Conservation (phyloP, 1,139 yeast species). For the Groenewaldozyma auringiensis region DNA sequence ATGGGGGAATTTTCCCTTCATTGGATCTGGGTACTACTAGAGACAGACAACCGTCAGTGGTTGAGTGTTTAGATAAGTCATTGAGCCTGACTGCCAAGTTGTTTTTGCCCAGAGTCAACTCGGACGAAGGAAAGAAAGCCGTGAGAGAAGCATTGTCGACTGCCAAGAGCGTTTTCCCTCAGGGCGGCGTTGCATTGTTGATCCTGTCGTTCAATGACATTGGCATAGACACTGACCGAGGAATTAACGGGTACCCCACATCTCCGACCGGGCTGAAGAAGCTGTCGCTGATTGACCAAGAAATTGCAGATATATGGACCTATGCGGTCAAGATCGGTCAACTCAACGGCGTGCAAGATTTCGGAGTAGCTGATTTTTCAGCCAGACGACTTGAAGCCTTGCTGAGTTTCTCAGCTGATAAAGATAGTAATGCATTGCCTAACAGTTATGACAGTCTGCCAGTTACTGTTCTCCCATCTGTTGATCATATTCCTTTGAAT, state of each 20-base stretch:
- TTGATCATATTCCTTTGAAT: slow-evolving; percentile 12
- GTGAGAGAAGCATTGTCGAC: slow-evolving; percentile 13
- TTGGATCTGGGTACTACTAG: neutral
- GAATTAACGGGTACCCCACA: neutral
- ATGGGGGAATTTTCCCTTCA: neutral
- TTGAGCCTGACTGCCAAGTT: slow-evolving; percentile 6
- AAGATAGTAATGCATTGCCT: slow-evolving; percentile 13
- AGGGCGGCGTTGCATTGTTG: neutral
- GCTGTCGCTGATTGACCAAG: slow-evolving; percentile 6
- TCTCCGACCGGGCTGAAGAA: neutral
- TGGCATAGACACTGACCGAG: neutral
- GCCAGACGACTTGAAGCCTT: slow-evolving; percentile 12
- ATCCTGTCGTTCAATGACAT: neutral
- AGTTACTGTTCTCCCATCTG: neutral
- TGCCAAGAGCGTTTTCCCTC: neutral
- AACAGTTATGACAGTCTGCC: slow-evolving; percentile 18
- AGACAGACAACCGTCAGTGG: neutral
- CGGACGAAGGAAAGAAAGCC: slow-evolving; percentile 2
- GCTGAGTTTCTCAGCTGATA: slow-evolving; percentile 2
- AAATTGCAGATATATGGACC: slow-evolving; percentile 21
- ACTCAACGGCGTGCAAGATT: slow-evolving; percentile 13
- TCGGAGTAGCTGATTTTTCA: slow-evolving; percentile 28
- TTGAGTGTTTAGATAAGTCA: neutral
- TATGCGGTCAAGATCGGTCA: slow-evolving; percentile 13
- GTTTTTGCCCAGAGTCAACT: slow-evolving; percentile 3